These are phyloP conservation scores for Aspergillus ibericus DNA, from an alignment of 2,329 filamentous ascomycete genomes.

Conservation along the genomic window DNA sequence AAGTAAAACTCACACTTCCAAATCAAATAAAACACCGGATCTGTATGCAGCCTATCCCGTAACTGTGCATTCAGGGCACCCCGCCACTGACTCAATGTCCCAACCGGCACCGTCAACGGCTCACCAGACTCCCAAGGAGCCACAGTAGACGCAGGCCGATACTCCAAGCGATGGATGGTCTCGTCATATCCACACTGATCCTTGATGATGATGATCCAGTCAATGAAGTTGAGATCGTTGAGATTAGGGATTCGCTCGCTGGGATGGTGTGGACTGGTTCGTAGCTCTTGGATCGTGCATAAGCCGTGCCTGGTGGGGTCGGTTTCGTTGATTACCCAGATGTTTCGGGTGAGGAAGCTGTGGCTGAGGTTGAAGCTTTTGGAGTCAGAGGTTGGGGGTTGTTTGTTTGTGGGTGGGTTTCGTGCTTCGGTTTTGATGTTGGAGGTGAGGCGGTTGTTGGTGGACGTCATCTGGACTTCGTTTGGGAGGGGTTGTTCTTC, in stretches of 20 bases:
- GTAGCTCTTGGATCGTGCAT: not conserved
- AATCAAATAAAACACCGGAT: not conserved
- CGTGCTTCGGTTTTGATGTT: not conserved
- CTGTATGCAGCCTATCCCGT: not conserved
- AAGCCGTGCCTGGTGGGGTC: not conserved
- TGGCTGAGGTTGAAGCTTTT: not conserved
- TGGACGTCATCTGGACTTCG: too few relatives aligned
- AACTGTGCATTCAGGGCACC: not conserved
- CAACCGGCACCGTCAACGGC: not conserved
- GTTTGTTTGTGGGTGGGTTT: not conserved
- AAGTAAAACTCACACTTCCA: not conserved
- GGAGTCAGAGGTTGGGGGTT: not conserved
- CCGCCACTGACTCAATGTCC: not conserved
- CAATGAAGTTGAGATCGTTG: not conserved
- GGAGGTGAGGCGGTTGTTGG: too few relatives aligned
- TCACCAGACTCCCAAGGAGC: not conserved
- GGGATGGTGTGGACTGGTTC: not conserved
- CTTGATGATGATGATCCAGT: not conserved
- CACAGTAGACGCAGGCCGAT: not conserved
- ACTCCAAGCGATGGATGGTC: not conserved
- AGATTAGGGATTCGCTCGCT: not conserved
- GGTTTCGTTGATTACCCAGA: not conserved
- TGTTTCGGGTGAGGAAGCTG: not conserved
- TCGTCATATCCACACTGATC: not conserved
- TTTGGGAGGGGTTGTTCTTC: too few relatives aligned